phyloP scores from a whole-genome alignment of 139 green algal species.

The Eudorina sp. region DNA sequence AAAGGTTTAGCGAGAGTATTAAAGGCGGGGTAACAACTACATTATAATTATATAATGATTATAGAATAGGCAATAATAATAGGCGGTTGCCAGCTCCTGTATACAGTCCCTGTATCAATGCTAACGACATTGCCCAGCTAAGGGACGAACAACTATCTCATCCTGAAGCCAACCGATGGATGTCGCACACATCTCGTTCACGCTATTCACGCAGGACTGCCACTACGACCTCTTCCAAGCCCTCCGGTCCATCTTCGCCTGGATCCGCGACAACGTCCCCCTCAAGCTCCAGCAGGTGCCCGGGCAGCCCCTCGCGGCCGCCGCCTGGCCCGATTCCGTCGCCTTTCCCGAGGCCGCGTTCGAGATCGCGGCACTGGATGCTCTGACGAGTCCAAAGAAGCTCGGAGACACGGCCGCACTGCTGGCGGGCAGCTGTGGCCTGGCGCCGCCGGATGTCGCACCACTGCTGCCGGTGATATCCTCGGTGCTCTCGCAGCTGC shows the following conservation, averaged over 20 bases:
- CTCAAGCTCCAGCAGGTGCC: background rate
- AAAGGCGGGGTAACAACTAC: too few relatives aligned
- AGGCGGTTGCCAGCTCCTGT: too few relatives aligned
- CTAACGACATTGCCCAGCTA: too few relatives aligned
- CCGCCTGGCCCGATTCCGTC: background rate
- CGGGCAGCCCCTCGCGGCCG: background rate
- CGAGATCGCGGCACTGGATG: background rate
- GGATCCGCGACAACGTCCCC: constrained; percentile 25
- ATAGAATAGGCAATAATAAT: too few relatives aligned
- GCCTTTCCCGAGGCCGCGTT: background rate
- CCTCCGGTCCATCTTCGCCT: background rate
- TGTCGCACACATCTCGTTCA: too few relatives aligned
- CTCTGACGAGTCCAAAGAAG: background rate
- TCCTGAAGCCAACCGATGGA: too few relatives aligned
- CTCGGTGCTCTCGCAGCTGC: background rate
- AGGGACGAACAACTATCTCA: too few relatives aligned
- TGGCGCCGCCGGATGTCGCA: background rate
- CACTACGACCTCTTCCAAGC: constrained; percentile 15
- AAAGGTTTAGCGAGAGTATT: too few relatives aligned
- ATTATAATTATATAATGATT: too few relatives aligned
- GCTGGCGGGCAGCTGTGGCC: background rate
- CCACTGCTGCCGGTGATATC: background rate
- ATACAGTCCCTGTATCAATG: too few relatives aligned
- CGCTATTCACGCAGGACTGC: constrained; percentile 27
- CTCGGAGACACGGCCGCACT: background rate